Base-by-base conservation (phyloP, 495 filamentous ascomycete genomes). In the Xylaria sp. region DNA sequence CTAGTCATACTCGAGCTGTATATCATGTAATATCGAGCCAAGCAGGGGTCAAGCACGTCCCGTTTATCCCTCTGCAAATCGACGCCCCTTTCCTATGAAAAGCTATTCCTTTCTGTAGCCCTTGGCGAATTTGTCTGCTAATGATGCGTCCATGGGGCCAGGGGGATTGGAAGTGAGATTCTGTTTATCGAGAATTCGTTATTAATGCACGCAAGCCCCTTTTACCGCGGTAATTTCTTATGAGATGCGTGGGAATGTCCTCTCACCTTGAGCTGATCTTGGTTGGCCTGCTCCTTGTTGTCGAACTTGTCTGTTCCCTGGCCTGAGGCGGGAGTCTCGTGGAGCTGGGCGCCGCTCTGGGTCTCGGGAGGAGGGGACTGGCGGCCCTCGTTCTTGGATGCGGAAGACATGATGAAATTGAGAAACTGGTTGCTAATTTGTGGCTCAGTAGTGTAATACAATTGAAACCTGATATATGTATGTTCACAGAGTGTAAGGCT, bases 331-430 rank as follows among this genome's bases (percentile, higher is more conserved):
- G 85, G 84, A 3, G 85, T 74, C 7, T 88, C 88, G 46, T 84
- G 78, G 58, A 88, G 82, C 80, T 98, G 95, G 40, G 82, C 78
- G 65, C 86, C 88, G n/a, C 85, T 78, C 77, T 92, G 91, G 61
- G 75, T 61, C 82, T 94, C 91, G 11, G 93, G 93, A 21, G 89
- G 82, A 17, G 95, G 95, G 12, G 95, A 98, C 79, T 97, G 89
- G 74, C 90, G 91, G 80, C 93, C 93, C 76, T 85, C 75, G 80
- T 73, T 74, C 35, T 46, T 44, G 7, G 76, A 73, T 61, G 53
- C 61, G 37, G 77, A 77, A 68, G 90, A 90, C 90, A 91, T 91
- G 76, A 64, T 85, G 66, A 52, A 31, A 40, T 35, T 52, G 69
- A 78, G 35, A 61, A 12, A 52, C 57, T 79, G 73, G 55, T 40